Evolutionary conservation across 2,329 filamentous ascomycete genomes (phyloP).

Genomic region (Stachybotrys elegans): DNA sequence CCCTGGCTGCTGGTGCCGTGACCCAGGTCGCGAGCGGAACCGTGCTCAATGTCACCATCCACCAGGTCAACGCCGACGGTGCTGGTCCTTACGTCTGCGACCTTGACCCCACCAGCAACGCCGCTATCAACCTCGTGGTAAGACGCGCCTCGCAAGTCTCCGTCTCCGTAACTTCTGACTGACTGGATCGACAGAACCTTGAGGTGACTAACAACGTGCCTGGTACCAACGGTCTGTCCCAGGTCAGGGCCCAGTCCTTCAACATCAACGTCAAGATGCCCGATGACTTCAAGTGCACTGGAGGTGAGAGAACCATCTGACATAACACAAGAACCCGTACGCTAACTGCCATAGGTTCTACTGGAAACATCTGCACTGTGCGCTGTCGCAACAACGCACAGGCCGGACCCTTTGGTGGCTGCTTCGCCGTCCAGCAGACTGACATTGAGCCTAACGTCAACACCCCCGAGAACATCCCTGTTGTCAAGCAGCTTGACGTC

Average conservation of each 20-base stretch:
- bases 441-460: slow-evolving; percentile 37
- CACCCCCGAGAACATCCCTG: slow-evolving; percentile 39
- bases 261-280: slow-evolving; percentile 52
- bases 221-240: slow-evolving; percentile 51
- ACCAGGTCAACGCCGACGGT: slow-evolving; percentile 64
- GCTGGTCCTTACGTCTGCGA: slow-evolving; percentile 55
- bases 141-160: background rate
- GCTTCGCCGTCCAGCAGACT: slow-evolving; percentile 52
- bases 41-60: slow-evolving; percentile 52
- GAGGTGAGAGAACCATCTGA: slow-evolving; percentile 31
- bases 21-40: slow-evolving; percentile 45
- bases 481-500: slow-evolving; percentile 36
- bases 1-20: slow-evolving; percentile 37
- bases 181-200: background rate
- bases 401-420: slow-evolving; percentile 53
- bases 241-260: slow-evolving; percentile 51
- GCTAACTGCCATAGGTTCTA: slow-evolving; percentile 33
- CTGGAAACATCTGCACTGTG: slow-evolving; percentile 54
- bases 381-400: slow-evolving; percentile 54
- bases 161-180: background rate
- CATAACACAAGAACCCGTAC: background rate
- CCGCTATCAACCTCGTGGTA: slow-evolving; percentile 13
- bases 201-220: slow-evolving; percentile 47
- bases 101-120: slow-evolving; percentile 42
- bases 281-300: slow-evolving; percentile 40